Percentiles rank a stretch among this genome's conserved stretches.
phyloP scores from a whole-genome alignment of 192 early-diverging fungal genomes.

The Backusella parvicylindrica region DNA sequence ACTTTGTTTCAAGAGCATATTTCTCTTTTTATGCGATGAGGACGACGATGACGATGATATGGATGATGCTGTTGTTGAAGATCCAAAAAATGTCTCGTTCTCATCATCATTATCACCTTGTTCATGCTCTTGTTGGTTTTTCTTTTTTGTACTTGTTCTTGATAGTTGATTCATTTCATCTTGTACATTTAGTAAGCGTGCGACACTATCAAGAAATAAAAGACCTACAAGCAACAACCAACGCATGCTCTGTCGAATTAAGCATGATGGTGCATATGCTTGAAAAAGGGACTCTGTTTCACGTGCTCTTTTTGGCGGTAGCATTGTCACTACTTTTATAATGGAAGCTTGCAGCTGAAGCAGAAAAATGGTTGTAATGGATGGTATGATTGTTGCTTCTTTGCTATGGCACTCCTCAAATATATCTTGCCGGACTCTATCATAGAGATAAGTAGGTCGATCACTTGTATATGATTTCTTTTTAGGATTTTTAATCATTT shows the following conservation, averaged over 20 bases:
- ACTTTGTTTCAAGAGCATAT: neutral
- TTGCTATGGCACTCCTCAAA: neutral
- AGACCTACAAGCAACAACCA: neutral
- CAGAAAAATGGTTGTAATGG: constrained; percentile 4
- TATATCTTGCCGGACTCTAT: neutral
- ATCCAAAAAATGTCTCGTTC: neutral
- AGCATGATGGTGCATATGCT: neutral
- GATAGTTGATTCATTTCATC: neutral
- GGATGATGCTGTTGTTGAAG: neutral
- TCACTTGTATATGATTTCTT: neutral
- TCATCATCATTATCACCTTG: neutral
- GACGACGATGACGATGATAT: neutral
- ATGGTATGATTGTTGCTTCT: neutral
- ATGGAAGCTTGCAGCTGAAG: constrained; percentile 2
- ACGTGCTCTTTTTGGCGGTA: neutral
- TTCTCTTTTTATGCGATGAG: neutral
- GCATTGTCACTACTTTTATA: neutral
- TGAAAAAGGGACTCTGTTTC: neutral
- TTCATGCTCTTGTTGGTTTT: neutral
- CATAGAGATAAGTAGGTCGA: neutral
- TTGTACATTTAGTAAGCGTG: constrained; percentile 2
- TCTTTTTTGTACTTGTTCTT: neutral
- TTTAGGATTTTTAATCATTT: neutral
- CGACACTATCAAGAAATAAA: neutral
- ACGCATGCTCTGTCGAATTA: neutral